These are phyloP conservation scores for Trichoderma sp. DNA, from an alignment of 2,329 filamentous ascomycete species.

Conservation along the genomic window DNA sequence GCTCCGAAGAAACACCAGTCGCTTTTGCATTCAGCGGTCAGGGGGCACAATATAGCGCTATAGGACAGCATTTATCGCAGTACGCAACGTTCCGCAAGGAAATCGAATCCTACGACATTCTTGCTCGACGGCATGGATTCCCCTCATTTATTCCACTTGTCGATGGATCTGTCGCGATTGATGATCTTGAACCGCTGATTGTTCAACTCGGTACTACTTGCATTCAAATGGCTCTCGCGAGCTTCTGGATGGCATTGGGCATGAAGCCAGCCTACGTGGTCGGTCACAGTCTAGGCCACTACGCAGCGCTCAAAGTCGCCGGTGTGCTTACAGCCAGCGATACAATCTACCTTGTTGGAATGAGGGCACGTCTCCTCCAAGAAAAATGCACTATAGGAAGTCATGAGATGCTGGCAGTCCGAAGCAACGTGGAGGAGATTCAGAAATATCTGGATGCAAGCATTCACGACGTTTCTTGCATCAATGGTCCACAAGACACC, in stretches of 20 bases:
- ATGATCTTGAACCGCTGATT: constrained; percentile 35
- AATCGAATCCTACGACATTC: constrained; percentile 60
- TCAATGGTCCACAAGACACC: constrained; percentile 75
- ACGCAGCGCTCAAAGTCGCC: constrained; percentile 62
- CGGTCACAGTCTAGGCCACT: constrained; percentile 55
- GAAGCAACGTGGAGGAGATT: constrained; percentile 45
- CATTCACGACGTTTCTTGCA: constrained; percentile 66
- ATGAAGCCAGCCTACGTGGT: constrained; percentile 60
- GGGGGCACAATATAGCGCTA: constrained; percentile 49
- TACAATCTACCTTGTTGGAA: constrained; percentile 72
- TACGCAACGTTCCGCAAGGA: constrained; percentile 54
- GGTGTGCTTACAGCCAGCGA: constrained; percentile 73
- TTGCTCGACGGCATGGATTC: constrained; percentile 56
- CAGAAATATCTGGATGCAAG: constrained; percentile 29
- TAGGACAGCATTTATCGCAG: constrained; percentile 57
- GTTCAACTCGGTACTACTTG: constrained; percentile 55
- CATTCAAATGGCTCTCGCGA: constrained; percentile 61
- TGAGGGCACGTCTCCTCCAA: constrained; percentile 65
- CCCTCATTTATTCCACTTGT: constrained; percentile 59
- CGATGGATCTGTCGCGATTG: constrained; percentile 42
- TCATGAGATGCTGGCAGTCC: constrained; percentile 62
- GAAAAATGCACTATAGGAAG: constrained; percentile 69
- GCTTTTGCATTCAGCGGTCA: constrained; percentile 57
- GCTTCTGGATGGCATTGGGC: constrained; percentile 57
- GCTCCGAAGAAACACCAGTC: constrained; percentile 29